phyloP scores from a whole-genome alignment of 139 green algal genomes.

The Pleodorina starrii region DNA sequence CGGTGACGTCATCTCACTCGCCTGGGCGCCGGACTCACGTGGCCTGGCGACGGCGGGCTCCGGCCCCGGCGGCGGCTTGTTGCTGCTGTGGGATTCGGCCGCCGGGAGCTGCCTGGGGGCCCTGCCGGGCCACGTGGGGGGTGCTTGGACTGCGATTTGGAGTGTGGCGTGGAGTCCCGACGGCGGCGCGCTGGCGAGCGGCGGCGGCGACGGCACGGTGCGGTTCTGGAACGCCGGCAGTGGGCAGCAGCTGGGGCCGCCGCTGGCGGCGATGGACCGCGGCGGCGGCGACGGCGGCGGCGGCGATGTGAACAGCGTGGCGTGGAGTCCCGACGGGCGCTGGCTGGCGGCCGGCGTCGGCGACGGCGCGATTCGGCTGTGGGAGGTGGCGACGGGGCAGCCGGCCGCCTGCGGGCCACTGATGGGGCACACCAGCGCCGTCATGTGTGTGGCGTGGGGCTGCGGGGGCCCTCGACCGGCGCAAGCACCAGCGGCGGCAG shows the following conservation, averaged over 20 bases:
- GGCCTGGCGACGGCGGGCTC: not conserved
- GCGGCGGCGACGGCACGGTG: not conserved
- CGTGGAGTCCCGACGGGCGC: not conserved
- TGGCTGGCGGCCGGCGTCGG: not conserved
- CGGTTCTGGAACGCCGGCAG: not conserved
- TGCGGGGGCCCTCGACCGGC: no score
- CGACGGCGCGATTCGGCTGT: not conserved
- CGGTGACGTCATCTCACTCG: no score
- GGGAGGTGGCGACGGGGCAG: not conserved
- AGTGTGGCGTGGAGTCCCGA: conserved; percentile 16
- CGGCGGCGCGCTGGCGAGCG: not conserved
- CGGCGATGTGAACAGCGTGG: not conserved
- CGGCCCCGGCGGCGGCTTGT: not conserved
- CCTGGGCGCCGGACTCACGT: not conserved
- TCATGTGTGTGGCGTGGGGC: not conserved
- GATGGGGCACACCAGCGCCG: not conserved
- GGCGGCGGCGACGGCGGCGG: no score
- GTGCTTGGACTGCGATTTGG: no score
- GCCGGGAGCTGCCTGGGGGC: not conserved
- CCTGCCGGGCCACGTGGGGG: no score
- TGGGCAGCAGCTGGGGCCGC: not conserved
- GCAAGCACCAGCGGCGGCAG: not conserved
- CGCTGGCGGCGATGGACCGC: no score
- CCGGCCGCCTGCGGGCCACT: not conserved
- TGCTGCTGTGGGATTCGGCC: not conserved